phyloP scores from a whole-genome alignment of 2,329 filamentous ascomycete species.

The Cladophialophora bantiana region DNA sequence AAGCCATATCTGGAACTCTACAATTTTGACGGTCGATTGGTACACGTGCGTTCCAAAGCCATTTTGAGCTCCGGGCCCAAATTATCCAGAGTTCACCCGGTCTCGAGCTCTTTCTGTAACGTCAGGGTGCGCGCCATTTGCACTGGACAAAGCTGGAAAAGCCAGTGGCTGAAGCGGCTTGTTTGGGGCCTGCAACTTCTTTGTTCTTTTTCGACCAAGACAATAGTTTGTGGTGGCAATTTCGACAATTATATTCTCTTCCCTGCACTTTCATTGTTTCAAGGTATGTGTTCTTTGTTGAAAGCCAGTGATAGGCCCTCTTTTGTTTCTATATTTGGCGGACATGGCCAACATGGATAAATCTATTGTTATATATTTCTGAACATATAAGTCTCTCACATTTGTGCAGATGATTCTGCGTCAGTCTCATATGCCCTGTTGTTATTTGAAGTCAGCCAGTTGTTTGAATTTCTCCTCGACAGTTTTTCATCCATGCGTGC shows the following conservation, averaged over 20 bases:
- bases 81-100: neutral
- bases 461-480: neutral
- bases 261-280: conserved; percentile 6
- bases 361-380: neutral
- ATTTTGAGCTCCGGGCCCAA: neutral
- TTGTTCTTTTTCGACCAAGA: conserved; percentile 5
- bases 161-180: neutral
- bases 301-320: neutral
- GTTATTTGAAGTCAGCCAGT: neutral
- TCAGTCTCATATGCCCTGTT: neutral
- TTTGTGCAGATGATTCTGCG: neutral
- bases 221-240: conserved; percentile 1
- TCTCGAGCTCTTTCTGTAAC: neutral
- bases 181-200: neutral
- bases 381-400: neutral
- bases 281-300: conserved; percentile 6
- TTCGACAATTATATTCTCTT: neutral
- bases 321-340: conserved; percentile 14
- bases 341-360: neutral
- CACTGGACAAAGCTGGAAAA: neutral
- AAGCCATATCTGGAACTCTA: neutral
- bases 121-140: neutral
- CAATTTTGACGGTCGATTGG: no score
- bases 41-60: neutral
- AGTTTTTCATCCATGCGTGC: conserved; percentile 14